Percentiles rank a stretch among this genome's conserved stretches.
These are phyloP conservation scores for Penicillium desertorum DNA, from an alignment of 495 filamentous ascomycete species.

Conservation along the genomic window DNA sequence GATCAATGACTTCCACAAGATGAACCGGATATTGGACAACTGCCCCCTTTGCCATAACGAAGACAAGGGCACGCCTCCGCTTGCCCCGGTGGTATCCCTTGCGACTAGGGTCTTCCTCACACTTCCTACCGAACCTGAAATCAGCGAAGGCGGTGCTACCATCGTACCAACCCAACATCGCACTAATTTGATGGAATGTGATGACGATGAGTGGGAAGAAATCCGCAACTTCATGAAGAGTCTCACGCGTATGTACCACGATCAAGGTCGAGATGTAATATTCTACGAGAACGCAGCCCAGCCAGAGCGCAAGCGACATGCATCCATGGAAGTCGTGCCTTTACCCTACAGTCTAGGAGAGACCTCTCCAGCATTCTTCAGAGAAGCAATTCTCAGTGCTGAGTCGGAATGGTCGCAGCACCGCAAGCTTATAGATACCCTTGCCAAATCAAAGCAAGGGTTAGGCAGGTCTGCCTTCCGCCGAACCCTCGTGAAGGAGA, in stretches of 20 bases:
- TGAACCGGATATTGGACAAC: constrained; percentile 81
- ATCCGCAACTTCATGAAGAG: constrained; percentile 99
- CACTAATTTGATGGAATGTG: constrained; percentile 89
- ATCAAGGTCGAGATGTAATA: constrained; percentile 83
- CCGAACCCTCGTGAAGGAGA: constrained; percentile 82
- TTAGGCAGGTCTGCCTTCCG: constrained; percentile 82
- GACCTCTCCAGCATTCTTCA: constrained; percentile 92
- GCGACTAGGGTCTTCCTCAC: constrained; percentile 87
- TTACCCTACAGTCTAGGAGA: constrained; percentile 84
- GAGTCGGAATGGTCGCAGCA: constrained; percentile 97
- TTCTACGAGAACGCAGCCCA: constrained; percentile 97
- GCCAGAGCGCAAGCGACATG: constrained; percentile 75
- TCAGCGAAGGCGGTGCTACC: constrained; percentile 76
- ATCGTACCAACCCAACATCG: constrained; percentile 90
- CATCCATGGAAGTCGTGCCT: constrained; percentile 81
- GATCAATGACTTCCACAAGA: constrained; percentile 84
- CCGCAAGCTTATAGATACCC: constrained; percentile 88
- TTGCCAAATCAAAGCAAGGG: constrained; percentile 64
- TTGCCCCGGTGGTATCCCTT: constrained; percentile 86
- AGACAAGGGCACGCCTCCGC: constrained; percentile 76
- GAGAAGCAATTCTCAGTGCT: constrained; percentile 81
- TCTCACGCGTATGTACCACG: constrained; percentile 87
- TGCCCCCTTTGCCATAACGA: constrained; percentile 94
- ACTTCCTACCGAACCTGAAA: constrained; percentile 84
- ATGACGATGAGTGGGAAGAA: constrained; percentile 99